Conservation (phyloP, 1,284 basidiomycete species). For the Ceratobasidium papillatum region DNA sequence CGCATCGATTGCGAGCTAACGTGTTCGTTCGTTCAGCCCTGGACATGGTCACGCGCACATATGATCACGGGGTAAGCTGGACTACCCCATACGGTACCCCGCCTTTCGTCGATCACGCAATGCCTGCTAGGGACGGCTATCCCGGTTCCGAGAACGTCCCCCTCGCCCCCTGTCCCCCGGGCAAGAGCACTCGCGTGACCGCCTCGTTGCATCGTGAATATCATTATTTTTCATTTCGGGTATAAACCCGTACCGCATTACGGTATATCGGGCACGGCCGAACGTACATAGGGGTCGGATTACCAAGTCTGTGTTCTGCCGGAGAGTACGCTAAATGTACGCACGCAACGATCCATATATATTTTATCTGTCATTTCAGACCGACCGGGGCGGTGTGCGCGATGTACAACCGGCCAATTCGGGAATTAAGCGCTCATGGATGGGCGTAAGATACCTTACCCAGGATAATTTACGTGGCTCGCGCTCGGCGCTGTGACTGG, state of each 20-base stretch:
- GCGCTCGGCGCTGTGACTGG: conserved; percentile 13
- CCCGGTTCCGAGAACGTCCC: conserved; percentile 6
- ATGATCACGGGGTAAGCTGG: background rate
- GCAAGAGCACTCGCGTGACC: background rate
- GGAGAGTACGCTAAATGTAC: background rate
- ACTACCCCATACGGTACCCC: conserved; percentile 22
- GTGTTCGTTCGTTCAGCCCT: background rate
- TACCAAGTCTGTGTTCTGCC: background rate
- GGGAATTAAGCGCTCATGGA: background rate
- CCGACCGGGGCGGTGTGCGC: background rate
- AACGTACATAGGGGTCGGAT: background rate
- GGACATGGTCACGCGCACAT: background rate
- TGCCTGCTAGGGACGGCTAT: background rate
- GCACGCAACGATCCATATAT: background rate
- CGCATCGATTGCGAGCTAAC: background rate
- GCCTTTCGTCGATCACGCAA: conserved; percentile 17
- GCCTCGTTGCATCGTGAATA: background rate
- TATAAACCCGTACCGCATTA: background rate
- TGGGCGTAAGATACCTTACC: too few relatives aligned
- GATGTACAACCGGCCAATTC: too few relatives aligned
- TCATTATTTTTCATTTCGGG: background rate
- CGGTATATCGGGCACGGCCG: background rate
- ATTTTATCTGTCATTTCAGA: background rate
- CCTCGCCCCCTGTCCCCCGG: background rate
- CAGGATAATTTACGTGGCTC: background rate